Evolutionary conservation across 495 filamentous ascomycete species (phyloP).

Genomic region (Hypoxylon rickii): DNA sequence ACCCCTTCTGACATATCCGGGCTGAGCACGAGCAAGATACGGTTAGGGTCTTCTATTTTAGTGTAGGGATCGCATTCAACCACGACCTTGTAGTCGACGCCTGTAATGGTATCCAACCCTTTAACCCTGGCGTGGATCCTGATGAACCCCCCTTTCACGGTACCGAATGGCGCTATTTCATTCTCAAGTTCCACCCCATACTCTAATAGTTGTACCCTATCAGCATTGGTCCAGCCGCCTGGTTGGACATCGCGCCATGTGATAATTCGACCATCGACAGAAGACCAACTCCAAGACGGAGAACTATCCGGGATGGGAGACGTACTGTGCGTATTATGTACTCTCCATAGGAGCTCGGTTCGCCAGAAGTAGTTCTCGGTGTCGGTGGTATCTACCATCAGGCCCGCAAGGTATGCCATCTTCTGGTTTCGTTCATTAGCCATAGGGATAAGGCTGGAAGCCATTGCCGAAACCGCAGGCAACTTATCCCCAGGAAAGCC

Average conservation of each 20-base stretch:
- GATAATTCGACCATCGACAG: conserved; percentile 3
- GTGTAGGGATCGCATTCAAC: neutral
- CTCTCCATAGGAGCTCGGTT: conserved; percentile 21
- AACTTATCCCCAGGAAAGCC: conserved; percentile 24
- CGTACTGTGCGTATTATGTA: neutral
- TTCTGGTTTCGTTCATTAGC: conserved; percentile 16
- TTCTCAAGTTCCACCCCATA: conserved; percentile 6
- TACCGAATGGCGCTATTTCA: conserved; percentile 14
- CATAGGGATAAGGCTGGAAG: conserved; percentile 15
- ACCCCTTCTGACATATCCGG: conserved; percentile 8
- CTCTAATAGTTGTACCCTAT: conserved; percentile 1
- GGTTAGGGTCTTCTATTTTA: neutral
- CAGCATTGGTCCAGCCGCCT: neutral
- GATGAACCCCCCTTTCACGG: conserved; percentile 13
- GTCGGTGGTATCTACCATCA: conserved; percentile 14
- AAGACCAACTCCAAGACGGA: conserved; percentile 18
- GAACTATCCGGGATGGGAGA: neutral
- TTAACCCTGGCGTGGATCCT: conserved; percentile 2
- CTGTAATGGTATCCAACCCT: neutral
- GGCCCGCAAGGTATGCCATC: conserved; percentile 23
- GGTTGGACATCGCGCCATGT: conserved; percentile 1
- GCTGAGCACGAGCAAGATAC: neutral
- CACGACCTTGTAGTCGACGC: neutral
- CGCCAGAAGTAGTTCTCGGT: conserved; percentile 11
- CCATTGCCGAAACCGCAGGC: conserved; percentile 26